These are phyloP conservation scores for Pleurotus ostreatus DNA, from an alignment of 768 basidiomycete genomes.

Conservation along the genomic window DNA sequence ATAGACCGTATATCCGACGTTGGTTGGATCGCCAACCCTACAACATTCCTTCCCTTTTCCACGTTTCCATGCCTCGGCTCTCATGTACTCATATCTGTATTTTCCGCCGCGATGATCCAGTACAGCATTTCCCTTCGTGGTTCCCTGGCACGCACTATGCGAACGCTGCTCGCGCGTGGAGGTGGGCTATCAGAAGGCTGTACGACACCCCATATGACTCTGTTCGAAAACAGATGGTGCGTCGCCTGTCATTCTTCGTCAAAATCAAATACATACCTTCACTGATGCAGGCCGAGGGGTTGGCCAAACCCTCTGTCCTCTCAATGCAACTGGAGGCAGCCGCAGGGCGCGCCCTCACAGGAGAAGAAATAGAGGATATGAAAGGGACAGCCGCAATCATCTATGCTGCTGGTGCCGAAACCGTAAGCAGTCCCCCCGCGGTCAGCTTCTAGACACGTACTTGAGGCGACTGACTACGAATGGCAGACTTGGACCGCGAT, in stretches of 20 bases:
- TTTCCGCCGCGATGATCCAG: too few relatives aligned
- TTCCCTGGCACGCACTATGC: constrained; percentile 23
- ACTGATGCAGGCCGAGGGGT: constrained; percentile 13
- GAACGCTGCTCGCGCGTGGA: constrained; percentile 26
- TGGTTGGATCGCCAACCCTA: too few relatives aligned
- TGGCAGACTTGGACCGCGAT: constrained; percentile 11
- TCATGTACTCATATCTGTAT: too few relatives aligned
- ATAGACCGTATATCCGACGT: too few relatives aligned
- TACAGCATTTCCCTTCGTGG: too few relatives aligned
- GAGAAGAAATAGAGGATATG: constrained; percentile 14
- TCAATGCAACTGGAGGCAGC: neutral
- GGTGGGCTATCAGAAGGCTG: constrained; percentile 23
- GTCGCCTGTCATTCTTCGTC: constrained; percentile 6
- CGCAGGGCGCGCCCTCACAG: neutral
- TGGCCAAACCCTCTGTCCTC: constrained; percentile 14
- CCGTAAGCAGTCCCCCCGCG: constrained; percentile 13
- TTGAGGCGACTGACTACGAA: neutral
- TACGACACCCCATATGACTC: constrained; percentile 26
- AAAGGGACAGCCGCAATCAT: constrained; percentile 24
- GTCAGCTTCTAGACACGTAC: neutral
- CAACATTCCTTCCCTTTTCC: too few relatives aligned
- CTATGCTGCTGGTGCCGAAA: constrained; percentile 34
- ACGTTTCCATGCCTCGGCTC: too few relatives aligned
- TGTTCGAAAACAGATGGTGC: constrained; percentile 24
- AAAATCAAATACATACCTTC: neutral